Base-by-base conservation (phyloP, 108 stramenopile species). In the Skeletonema potamos region DNA sequence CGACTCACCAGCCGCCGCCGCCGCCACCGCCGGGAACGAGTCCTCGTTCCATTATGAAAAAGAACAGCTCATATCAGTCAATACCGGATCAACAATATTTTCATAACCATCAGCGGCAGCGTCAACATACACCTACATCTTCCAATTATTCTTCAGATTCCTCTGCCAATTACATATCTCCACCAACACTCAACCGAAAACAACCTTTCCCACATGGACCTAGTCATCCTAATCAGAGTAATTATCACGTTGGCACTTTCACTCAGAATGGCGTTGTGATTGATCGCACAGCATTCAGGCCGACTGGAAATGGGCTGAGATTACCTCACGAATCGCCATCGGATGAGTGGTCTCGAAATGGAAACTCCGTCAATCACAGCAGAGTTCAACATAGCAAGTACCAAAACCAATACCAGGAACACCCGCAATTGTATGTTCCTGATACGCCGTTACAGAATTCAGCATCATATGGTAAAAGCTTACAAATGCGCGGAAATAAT, bases 241-340 rank as follows among this genome's bases (percentile, higher is more conserved):
- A 7, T 51, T 20, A 22, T 20, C 15, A 51, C 18, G 48, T 51
- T 22, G 20, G 20, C 9, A 51, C 48, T 22, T 51, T 51, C 9
- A 51, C 48, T 51, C 48, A 51, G 48, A 51, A 51, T 51, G 48
- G 48, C 22, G 48, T 51, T 7, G 48, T 51, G 6, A 51, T 51
- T 9, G 48, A 51, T 51, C 48, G 48, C 22, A 51, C 18, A 20
- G 48, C 48, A 51, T 51, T 51, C 22, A 51, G 48, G 7, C 48
- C 48, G 1, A 20, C 20, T 51, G 22, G 8, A 22, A 51, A 22
- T 51, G n/a, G 48, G 55, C 58, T 41, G 67, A 68, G 39, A 36
- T 9, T 51, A 22, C 48, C 44, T 72, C 30, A 66, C 29, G 70
- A 72, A 26, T 66, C 70, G 24, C 77, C 72, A 2, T 64, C 54